Conservation (phyloP, 2,329 filamentous ascomycete genomes). For the Aspergillus floridensis region DNA sequence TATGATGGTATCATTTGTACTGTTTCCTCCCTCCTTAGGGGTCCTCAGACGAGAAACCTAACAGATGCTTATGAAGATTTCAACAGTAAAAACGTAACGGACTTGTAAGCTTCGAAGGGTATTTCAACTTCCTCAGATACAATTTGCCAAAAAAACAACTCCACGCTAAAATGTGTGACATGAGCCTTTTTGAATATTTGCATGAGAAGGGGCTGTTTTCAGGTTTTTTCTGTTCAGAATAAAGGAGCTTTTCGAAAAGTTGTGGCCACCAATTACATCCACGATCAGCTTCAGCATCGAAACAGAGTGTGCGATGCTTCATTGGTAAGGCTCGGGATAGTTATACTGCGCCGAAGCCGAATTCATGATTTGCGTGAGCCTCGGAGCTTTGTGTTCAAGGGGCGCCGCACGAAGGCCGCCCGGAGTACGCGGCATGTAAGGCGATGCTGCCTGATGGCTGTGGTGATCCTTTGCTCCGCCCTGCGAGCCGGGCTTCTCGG, state of each 20-base stretch:
- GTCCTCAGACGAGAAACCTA: too few species aligned
- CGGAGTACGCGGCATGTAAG: conserved; percentile 17
- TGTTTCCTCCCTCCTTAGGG: neutral
- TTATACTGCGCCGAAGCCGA: neutral
- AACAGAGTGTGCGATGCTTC: too few species aligned
- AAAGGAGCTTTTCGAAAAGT: too few species aligned
- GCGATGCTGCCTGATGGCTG: neutral
- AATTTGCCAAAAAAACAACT: neutral
- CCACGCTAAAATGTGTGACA: neutral
- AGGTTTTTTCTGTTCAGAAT: too few species aligned
- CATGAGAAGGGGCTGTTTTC: neutral
- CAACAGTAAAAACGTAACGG: neutral
- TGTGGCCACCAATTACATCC: too few species aligned
- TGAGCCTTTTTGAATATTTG: neutral
- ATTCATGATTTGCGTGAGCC: neutral
- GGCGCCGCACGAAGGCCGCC: neutral
- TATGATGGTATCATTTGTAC: neutral
- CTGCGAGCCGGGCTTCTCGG: neutral
- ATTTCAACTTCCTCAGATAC: neutral
- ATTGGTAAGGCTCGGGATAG: neutral
- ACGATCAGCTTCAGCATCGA: too few species aligned
- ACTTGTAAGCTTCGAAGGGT: neutral
- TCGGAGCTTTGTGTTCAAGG: neutral
- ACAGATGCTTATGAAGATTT: too few species aligned
- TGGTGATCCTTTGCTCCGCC: neutral